Evolutionary conservation across 2,329 filamentous ascomycete species (phyloP).

Genomic region (Fusarium sp.): DNA sequence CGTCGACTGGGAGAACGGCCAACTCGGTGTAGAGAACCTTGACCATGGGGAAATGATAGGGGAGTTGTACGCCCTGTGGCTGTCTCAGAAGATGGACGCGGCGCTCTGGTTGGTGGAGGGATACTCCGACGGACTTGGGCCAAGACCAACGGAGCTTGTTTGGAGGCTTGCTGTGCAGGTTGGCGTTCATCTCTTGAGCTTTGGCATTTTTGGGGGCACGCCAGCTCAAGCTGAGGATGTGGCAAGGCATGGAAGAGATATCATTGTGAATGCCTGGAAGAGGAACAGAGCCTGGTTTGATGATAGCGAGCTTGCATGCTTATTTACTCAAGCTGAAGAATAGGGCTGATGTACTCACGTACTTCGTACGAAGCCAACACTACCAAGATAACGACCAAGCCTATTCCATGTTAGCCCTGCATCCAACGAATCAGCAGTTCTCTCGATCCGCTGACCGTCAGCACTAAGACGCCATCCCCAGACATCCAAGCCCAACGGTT

Average conservation of each 20-base stretch:
- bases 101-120: neutral
- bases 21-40: neutral
- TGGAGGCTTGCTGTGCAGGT: slow-evolving; percentile 9
- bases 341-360: neutral
- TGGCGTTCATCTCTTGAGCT: slow-evolving; percentile 17
- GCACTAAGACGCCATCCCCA: neutral
- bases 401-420: neutral
- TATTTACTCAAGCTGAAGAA: neutral
- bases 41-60: slow-evolving; percentile 18
- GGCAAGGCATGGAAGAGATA: neutral
- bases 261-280: slow-evolving; percentile 3
- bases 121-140: neutral
- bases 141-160: neutral
- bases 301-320: neutral
- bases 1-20: slow-evolving; percentile 14
- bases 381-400: neutral
- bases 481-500: neutral
- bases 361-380: too few species aligned
- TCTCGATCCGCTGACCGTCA: neutral
- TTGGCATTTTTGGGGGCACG: neutral
- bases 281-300: slow-evolving; percentile 11
- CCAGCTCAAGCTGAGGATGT: neutral
- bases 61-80: slow-evolving; percentile 1
- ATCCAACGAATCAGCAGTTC: neutral
- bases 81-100: neutral